Evolutionary conservation across 805 yeast species (phyloP).

Genomic region (Myxozyma geophila): DNA sequence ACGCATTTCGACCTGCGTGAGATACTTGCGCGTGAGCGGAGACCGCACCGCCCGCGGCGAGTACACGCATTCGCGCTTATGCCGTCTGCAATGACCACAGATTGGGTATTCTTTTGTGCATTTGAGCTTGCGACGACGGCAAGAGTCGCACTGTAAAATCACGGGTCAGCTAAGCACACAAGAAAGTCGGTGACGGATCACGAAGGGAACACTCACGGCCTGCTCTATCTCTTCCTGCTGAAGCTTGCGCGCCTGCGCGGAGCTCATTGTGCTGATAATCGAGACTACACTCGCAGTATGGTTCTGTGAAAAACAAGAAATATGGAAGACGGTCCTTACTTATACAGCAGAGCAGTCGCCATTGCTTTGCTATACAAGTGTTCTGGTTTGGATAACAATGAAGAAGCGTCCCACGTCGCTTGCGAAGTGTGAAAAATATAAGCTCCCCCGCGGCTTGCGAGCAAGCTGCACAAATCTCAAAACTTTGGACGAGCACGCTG

Average conservation of each 20-base stretch:
- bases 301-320: background rate
- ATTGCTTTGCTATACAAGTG: too few relatives aligned
- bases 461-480: too few relatives aligned
- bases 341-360: too few relatives aligned
- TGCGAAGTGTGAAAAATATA: too few relatives aligned
- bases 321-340: background rate
- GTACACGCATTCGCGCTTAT: constrained; percentile 74
- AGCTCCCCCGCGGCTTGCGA: too few relatives aligned
- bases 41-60: constrained; percentile 79
- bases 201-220: constrained; percentile 38
- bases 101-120: constrained; percentile 80
- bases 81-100: constrained; percentile 74
- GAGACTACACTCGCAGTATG: background rate
- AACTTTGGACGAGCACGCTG: too few relatives aligned
- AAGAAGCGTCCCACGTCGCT: too few relatives aligned
- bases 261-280: constrained; percentile 13
- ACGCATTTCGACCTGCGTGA: constrained; percentile 73
- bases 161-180: background rate
- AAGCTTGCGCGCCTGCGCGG: constrained; percentile 25
- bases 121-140: constrained; percentile 76
- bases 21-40: constrained; percentile 73
- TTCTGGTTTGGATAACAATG: too few relatives aligned
- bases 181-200: background rate
- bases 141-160: constrained; percentile 66
- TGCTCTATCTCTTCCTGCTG: constrained; percentile 41